Evolutionary conservation across 495 filamentous ascomycete species (phyloP).

Genomic region (Penicillium nucicola): DNA sequence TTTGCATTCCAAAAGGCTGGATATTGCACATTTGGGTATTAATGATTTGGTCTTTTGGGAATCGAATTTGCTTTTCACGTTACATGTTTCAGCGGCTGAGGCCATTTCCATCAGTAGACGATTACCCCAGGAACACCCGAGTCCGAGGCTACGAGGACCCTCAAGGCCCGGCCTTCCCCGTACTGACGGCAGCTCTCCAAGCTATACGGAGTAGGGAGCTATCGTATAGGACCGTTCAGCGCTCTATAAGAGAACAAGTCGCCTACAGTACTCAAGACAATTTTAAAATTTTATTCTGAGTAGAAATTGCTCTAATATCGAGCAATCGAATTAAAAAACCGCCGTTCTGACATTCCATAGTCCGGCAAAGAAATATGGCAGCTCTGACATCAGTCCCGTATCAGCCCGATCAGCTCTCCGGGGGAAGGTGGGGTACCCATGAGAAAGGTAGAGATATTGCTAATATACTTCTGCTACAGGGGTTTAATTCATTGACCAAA

Average conservation of each 20-base stretch:
- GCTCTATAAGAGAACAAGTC: slow-evolving; percentile 9
- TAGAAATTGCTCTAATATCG: too few relatives aligned
- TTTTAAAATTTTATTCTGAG: too few relatives aligned
- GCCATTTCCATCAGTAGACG: slow-evolving; percentile 18
- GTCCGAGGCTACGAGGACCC: slow-evolving; percentile 37
- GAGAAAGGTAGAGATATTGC: background rate
- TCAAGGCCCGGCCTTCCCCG: slow-evolving; percentile 34
- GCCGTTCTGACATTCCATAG: too few relatives aligned
- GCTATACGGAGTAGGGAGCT: too few relatives aligned
- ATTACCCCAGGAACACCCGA: slow-evolving; percentile 21
- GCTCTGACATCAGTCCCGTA: slow-evolving; percentile 49
- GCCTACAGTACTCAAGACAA: too few relatives aligned
- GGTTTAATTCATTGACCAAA: too few relatives aligned
- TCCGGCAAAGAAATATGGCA: slow-evolving; percentile 3
- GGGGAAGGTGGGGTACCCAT: slow-evolving; percentile 17
- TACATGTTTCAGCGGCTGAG: slow-evolving; percentile 17
- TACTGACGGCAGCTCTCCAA: slow-evolving; percentile 28
- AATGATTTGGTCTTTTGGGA: background rate
- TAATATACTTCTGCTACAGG: slow-evolving; percentile 2
- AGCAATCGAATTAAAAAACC: too few relatives aligned
- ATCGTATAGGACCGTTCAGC: too few relatives aligned
- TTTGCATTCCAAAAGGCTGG: slow-evolving; percentile 21
- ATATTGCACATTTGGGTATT: slow-evolving; percentile 3
- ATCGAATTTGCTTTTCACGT: background rate
- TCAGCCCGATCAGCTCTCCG: slow-evolving; percentile 44